Evolutionary conservation across 2,329 filamentous ascomycete genomes (phyloP).

Genomic region (Cryphonectria naterciae): DNA sequence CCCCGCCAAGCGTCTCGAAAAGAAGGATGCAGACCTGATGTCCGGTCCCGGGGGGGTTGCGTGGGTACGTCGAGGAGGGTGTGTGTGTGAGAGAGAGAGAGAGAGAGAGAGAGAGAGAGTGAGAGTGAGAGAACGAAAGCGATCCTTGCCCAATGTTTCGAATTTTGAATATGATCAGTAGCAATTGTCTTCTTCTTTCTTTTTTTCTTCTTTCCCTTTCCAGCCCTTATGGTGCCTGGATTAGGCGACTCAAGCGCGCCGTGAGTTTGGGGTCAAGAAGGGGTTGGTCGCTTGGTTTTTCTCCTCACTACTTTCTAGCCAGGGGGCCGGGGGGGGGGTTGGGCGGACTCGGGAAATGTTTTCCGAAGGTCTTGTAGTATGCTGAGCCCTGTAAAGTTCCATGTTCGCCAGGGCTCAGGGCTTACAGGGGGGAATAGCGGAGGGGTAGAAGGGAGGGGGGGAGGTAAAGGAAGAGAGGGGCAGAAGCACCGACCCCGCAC

Average conservation of each 20-base stretch:
- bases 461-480: neutral
- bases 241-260: neutral
- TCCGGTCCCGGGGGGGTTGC: neutral
- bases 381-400: neutral
- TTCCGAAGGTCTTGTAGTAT: neutral
- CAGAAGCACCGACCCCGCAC: neutral
- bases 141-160: neutral
- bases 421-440: neutral
- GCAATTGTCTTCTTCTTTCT: neutral
- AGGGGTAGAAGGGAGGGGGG: neutral
- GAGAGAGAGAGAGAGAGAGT: too few species aligned
- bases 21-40: neutral
- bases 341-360: neutral
- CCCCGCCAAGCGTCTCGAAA: neutral
- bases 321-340: neutral
- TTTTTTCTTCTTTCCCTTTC: neutral
- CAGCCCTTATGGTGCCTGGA: neutral
- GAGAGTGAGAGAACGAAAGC: neutral
- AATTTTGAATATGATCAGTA: neutral
- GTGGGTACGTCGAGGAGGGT: neutral
- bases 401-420: slow-evolving; percentile 1
- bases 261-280: neutral
- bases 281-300: neutral
- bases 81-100: neutral
- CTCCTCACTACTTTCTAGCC: too few species aligned